A percentile compares a stretch with the other conserved stretches of the same genome.
These are phyloP conservation scores for Passalora sequoiae DNA, from an alignment of 2,329 filamentous ascomycete species.

Conservation along the genomic window DNA sequence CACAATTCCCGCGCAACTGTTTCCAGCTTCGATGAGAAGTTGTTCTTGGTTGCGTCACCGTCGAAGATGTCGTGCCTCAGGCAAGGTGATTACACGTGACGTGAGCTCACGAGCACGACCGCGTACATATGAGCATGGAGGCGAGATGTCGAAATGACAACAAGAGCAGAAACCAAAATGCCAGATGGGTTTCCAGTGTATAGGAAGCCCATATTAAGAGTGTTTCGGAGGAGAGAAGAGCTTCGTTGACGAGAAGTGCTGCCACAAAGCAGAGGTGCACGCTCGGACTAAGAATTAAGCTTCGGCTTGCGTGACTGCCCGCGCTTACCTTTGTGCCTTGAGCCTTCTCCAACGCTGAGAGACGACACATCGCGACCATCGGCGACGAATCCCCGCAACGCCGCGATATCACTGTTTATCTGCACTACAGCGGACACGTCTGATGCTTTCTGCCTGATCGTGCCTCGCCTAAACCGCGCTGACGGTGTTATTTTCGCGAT, in stretches of 20 bases:
- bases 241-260: background rate
- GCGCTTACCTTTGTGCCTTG: background rate
- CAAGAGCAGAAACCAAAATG: background rate
- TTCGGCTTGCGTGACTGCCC: background rate
- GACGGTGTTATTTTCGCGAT: background rate
- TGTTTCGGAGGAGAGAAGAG: background rate
- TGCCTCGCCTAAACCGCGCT: background rate
- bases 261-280: background rate
- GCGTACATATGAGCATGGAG: background rate
- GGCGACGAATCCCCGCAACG: too few relatives aligned
- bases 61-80: background rate
- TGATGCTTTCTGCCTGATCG: background rate
- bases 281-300: background rate
- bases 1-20: too few relatives aligned
- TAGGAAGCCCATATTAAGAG: background rate
- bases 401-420: too few relatives aligned
- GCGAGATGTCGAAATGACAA: background rate
- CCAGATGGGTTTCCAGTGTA: background rate
- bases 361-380: conserved; percentile 1
- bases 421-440: too few relatives aligned
- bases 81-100: background rate
- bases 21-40: too few relatives aligned
- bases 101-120: background rate
- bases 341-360: background rate
- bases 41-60: background rate